Percentiles rank a stretch among this genome's conserved stretches.
phyloP scores from a whole-genome alignment of 306 rosid species.

The Lithocarpus polystachyus region DNA sequence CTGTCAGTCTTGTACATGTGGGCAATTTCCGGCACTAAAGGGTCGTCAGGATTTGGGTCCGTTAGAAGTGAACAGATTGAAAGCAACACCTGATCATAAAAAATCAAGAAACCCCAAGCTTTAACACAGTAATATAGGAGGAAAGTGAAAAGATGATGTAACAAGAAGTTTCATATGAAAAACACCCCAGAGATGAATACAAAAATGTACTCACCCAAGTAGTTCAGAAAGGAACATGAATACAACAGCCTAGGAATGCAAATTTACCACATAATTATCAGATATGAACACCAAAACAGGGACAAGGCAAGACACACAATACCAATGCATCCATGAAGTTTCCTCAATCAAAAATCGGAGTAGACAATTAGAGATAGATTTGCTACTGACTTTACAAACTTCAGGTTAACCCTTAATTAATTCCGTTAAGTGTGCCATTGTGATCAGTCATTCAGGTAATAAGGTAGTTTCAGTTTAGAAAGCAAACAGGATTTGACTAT shows the following conservation, averaged over 20 bases:
- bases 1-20: constrained; percentile 78
- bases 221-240: not conserved
- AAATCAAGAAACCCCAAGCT: not conserved
- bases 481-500: not conserved
- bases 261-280: not conserved
- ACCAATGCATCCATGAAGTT: no score
- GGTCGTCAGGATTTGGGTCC: constrained; percentile 73
- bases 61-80: constrained; percentile 70
- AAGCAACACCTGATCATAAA: constrained; percentile 51
- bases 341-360: no score
- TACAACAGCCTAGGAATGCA: not conserved
- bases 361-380: not conserved
- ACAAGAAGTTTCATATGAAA: not conserved
- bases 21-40: constrained; percentile 75
- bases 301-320: not conserved
- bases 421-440: not conserved
- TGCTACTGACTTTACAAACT: not conserved
- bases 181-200: no score
- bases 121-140: not conserved
- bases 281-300: not conserved
- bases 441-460: not conserved
- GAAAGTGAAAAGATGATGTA: not conserved
- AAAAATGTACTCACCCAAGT: not conserved
- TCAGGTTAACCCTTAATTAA: not conserved
- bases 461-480: not conserved